Conservation (phyloP, 768 basidiomycete species). For the Leccinum disarticulatum region DNA sequence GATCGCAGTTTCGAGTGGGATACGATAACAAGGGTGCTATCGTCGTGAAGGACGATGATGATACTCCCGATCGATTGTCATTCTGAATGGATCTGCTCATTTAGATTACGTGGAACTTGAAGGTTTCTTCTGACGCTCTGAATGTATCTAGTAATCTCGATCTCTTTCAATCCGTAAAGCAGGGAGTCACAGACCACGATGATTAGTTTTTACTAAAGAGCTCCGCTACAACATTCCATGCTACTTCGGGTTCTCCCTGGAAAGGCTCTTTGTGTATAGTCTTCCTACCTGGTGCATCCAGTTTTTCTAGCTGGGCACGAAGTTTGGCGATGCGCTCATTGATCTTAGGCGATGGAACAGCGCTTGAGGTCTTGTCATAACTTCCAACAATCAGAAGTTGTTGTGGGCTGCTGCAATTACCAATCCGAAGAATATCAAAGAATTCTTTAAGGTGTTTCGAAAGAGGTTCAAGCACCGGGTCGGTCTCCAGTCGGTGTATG, state of each 20-base stretch:
- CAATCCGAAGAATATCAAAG: not conserved
- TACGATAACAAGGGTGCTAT: constrained; percentile 34
- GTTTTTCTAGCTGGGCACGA: not conserved
- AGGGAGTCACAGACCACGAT: not conserved
- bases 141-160: not conserved
- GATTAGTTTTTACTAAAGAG: not conserved
- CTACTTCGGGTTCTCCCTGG: constrained; percentile 12
- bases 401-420: not conserved
- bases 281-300: not conserved
- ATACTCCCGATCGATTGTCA: not conserved
- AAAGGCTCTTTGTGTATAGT: constrained; percentile 5
- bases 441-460: constrained; percentile 8
- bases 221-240: constrained; percentile 13
- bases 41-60: constrained; percentile 32
- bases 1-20: constrained; percentile 34
- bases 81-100: not conserved
- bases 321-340: not conserved
- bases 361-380: constrained; percentile 11
- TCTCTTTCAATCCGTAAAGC: not conserved
- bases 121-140: not conserved
- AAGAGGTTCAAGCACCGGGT: constrained; percentile 10
- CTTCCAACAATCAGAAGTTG: constrained; percentile 12
- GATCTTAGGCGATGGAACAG: constrained; percentile 1
- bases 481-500: constrained; percentile 19
- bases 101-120: not conserved